Evolutionary conservation across 2,329 filamentous ascomycete genomes (phyloP).

Genomic region (Sarocladiaceae sp.): DNA sequence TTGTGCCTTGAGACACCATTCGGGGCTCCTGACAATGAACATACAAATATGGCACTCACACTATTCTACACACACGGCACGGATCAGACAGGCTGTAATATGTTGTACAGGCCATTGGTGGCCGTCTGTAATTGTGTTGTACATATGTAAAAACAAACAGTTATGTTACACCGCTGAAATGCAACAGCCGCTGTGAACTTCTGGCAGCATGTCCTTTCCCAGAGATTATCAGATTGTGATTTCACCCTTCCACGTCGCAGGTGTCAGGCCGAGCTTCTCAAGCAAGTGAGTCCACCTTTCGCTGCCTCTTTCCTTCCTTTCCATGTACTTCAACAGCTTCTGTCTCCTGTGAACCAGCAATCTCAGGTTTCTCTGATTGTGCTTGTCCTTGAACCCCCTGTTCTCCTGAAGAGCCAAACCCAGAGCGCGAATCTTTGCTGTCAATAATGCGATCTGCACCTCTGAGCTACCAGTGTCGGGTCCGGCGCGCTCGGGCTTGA

Average conservation of each 20-base stretch:
- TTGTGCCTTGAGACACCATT: background rate
- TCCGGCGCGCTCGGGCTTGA: constrained; percentile 59
- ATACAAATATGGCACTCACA: constrained; percentile 7
- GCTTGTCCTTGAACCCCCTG: constrained; percentile 77
- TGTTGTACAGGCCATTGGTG: constrained; percentile 10
- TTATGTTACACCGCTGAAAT: constrained; percentile 37
- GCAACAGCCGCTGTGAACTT: constrained; percentile 14
- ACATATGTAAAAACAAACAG: constrained; percentile 34
- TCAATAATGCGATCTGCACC: constrained; percentile 96
- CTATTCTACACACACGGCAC: background rate
- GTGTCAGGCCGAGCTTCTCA: constrained; percentile 76
- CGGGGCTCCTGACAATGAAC: background rate
- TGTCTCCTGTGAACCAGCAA: constrained; percentile 84
- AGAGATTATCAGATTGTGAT: constrained; percentile 53
- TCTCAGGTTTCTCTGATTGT: constrained; percentile 88
- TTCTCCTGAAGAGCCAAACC: constrained; percentile 65
- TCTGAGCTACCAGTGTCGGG: constrained; percentile 93
- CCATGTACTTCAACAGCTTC: constrained; percentile 81
- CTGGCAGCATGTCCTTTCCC: no score
- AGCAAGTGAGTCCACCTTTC: constrained; percentile 86
- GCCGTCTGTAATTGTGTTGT: constrained; percentile 35
- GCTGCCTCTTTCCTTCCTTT: constrained; percentile 85
- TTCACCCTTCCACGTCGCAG: constrained; percentile 86
- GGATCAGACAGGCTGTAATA: background rate
- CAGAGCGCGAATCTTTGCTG: constrained; percentile 83